These are phyloP conservation scores for Beauveria asiatica DNA, from an alignment of 2,329 filamentous ascomycete species.

Conservation along the genomic window DNA sequence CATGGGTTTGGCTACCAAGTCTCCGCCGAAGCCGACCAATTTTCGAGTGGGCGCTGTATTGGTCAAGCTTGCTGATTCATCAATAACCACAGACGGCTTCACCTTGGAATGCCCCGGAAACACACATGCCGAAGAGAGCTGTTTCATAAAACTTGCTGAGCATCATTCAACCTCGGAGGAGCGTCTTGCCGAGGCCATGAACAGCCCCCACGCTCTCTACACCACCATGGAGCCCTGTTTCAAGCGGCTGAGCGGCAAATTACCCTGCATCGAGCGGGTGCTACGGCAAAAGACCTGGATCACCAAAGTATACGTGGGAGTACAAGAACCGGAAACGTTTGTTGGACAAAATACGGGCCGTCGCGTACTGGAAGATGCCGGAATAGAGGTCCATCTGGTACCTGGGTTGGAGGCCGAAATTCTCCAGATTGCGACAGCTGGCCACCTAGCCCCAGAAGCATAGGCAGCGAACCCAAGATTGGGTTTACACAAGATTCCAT, in stretches of 20 bases:
- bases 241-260: conserved; percentile 63
- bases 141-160: conserved; percentile 63
- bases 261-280: conserved; percentile 73
- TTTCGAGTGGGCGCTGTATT: conserved; percentile 93
- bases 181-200: conserved; percentile 35
- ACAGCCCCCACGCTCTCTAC: conserved; percentile 51
- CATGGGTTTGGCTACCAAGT: conserved; percentile 66
- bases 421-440: conserved; percentile 70
- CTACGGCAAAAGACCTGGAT: conserved; percentile 55
- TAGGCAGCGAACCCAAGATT: background rate
- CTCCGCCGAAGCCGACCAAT: conserved; percentile 81
- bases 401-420: conserved; percentile 74
- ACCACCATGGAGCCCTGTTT: conserved; percentile 90
- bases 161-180: conserved; percentile 43
- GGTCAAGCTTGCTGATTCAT: conserved; percentile 47
- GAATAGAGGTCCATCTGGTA: conserved; percentile 66
- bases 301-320: conserved; percentile 74
- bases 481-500: background rate
- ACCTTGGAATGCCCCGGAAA: conserved; percentile 87
- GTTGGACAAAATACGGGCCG: conserved; percentile 74
- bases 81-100: conserved; percentile 72
- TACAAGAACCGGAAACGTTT: conserved; percentile 84
- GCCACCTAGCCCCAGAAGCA: conserved; percentile 43
- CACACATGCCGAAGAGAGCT: conserved; percentile 94
- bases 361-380: conserved; percentile 58